A percentile compares a stretch with the other conserved stretches of the same genome.
These are phyloP conservation scores for Rubia peregrina DNA, from an alignment of 305 asterid genomes.

Conservation along the genomic window DNA sequence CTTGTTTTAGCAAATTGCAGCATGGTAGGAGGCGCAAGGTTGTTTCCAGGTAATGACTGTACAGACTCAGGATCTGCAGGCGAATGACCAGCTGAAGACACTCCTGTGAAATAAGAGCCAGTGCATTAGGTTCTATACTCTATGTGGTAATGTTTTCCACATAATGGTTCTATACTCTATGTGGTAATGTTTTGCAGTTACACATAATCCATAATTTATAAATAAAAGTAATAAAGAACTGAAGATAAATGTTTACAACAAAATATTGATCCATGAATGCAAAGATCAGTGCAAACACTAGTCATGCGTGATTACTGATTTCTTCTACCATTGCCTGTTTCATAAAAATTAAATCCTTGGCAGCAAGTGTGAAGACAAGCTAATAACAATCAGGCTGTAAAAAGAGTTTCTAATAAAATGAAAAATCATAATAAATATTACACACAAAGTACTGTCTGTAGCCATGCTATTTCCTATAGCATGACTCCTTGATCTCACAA, in stretches of 20 bases:
- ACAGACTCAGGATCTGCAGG: slow-evolving; percentile 68
- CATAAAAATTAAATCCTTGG: not conserved
- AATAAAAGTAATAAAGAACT: slow-evolving; percentile 1
- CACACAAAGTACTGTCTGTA: not conserved
- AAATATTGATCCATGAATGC: not conserved
- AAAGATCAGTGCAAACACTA: not conserved
- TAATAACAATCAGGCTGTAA: not conserved
- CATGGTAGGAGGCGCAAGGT: slow-evolving; percentile 55
- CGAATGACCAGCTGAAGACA: slow-evolving; percentile 63
- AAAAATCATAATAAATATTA: not conserved
- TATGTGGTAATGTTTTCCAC: slow-evolving; percentile 33
- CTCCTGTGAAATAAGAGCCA: slow-evolving; percentile 48
- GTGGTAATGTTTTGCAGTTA: slow-evolving; percentile 29
- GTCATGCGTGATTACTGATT: not conserved
- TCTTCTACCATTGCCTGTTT: not conserved
- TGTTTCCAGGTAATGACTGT: slow-evolving; percentile 75
- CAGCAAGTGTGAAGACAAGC: not conserved
- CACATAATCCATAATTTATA: slow-evolving; percentile 14
- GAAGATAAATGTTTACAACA: not conserved
- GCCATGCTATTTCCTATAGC: not conserved
- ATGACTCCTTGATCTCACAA: not conserved
- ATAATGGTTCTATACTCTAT: slow-evolving; percentile 37
- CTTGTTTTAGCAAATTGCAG: slow-evolving; percentile 90
- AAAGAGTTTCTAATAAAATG: not conserved
- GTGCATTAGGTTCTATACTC: slow-evolving; percentile 48